Conservation (phyloP, 2,329 filamentous ascomycete genomes). For the Harringtonia lauricola region DNA sequence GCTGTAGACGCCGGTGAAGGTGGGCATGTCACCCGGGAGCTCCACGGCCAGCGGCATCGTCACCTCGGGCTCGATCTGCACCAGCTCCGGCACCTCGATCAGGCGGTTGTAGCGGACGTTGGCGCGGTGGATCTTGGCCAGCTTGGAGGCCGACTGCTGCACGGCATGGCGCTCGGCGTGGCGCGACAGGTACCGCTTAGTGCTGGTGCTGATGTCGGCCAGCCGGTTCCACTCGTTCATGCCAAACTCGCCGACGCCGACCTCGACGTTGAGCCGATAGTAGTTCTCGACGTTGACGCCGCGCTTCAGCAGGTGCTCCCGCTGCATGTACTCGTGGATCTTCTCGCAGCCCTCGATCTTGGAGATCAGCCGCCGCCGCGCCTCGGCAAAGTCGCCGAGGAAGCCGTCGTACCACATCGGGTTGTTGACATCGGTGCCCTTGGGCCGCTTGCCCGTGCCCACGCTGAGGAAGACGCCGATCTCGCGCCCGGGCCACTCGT, state of each 20-base stretch:
- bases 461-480: conserved; percentile 87
- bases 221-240: conserved; percentile 98
- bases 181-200: conserved; percentile 68
- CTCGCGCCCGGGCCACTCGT: conserved; percentile 91
- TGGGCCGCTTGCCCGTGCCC: conserved; percentile 78
- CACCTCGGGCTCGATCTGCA: too few relatives aligned
- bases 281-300: conserved; percentile 84
- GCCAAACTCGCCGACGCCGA: conserved; percentile 90
- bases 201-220: conserved; percentile 91
- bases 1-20: conserved; percentile 23
- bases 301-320: conserved; percentile 64
- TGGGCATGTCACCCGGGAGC: conserved; percentile 44
- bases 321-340: conserved; percentile 78
- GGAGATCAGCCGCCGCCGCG: conserved; percentile 67
- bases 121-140: conserved; percentile 73
- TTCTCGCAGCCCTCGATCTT: conserved; percentile 95
- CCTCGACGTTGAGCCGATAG: conserved; percentile 91
- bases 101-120: conserved; percentile 54
- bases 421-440: conserved; percentile 52
- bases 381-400: conserved; percentile 85
- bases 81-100: conserved; percentile 14
- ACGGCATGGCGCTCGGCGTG: conserved; percentile 68
- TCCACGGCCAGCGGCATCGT: conserved; percentile 37
- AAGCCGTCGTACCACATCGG: conserved; percentile 92
- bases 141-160: conserved; percentile 62